Evolutionary conservation across 306 rosid genomes (phyloP), one percentile per base, ranked within the genome.

Genomic region (Medicago lupulina): DNA sequence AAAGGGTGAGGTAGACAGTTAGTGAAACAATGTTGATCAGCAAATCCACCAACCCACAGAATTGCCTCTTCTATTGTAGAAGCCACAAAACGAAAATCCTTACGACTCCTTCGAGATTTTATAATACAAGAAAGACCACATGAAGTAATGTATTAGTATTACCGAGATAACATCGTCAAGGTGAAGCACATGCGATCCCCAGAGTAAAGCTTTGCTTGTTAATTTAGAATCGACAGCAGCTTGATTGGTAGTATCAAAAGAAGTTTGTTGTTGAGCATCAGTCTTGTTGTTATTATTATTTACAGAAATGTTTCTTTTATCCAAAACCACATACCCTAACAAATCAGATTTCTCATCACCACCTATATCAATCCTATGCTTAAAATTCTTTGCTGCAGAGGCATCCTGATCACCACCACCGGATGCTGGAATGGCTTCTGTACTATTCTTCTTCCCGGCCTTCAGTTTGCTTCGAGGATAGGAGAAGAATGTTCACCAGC

Each of bases 11-110:
- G 99, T 77, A 95, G 90, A 86, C 97, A 92, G 83, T 95, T 90
- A 71, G 92, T 84, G 5, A 83, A 90, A 81, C 99, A 95, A 47
- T 92, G 96, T 80, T 95, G 99, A 84, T 95, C 99, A 12, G 99
- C 99, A 89, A 92, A 89, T 57, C 93, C 97, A 44, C 93, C 97
- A 83, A 95, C 97, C 99, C 99, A 95, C 53, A 86, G 97, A 83
- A 95, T 73, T 53, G 99, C 99, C 82, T 95, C 99, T 64, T 95
- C 99, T 25, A 82, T 49, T 41, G 78, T 90, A 79, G 97, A 85
- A 69, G 99, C 97, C 77, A 86, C 76, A 88, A 90, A 95, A 43
- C 96, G 92, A 53, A 84, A 89, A 84, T 95, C 97, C 82, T 87
- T 95, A 68, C 83, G 86, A 80, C 78, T 84, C 82, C 99, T 88